Evolutionary conservation across 169 alveolate species (phyloP).

Genomic region (Hepatocystis sp.): DNA sequence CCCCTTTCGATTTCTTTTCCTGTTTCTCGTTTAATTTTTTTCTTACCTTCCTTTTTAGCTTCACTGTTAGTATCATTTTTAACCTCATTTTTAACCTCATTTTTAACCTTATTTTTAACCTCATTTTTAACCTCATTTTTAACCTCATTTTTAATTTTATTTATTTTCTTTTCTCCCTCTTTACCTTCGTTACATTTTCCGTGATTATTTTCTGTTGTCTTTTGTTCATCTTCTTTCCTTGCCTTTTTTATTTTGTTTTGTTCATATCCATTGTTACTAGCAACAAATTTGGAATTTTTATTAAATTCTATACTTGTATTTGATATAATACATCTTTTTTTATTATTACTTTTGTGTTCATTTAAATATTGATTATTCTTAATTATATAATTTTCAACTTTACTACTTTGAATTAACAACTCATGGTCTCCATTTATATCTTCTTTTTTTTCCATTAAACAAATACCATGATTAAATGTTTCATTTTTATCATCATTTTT

Average conservation of each 20-base stretch:
- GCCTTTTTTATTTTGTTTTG: slow-evolving; percentile 12
- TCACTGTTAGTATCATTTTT: too few species aligned
- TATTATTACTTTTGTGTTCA: not conserved
- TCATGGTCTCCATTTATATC: slow-evolving; percentile 6
- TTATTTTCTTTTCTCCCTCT: slow-evolving; percentile 27
- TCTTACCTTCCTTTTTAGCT: too few species aligned
- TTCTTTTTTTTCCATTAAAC: slow-evolving; percentile 1
- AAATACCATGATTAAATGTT: not conserved
- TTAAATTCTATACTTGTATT: slow-evolving; percentile 6
- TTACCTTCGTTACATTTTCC: slow-evolving; percentile 8
- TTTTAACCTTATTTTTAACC: too few species aligned
- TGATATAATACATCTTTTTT: slow-evolving; percentile 3
- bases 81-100: too few species aligned
- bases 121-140: too few species aligned
- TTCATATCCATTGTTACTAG: slow-evolving; percentile 9
- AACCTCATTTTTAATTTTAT: slow-evolving; percentile 56
- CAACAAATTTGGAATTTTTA: slow-evolving; percentile 9
- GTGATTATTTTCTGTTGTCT: slow-evolving; percentile 11
- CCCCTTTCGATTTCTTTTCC: too few species aligned
- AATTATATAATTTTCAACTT: not conserved
- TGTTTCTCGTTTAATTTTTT: too few species aligned
- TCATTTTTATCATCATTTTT: too few species aligned
- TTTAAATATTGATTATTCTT: not conserved
- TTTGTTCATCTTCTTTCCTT: slow-evolving; percentile 26
- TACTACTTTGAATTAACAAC: slow-evolving; percentile 7